Evolutionary conservation across 352 stramenopile genomes (phyloP).

Genomic region (Globisporangium solare): DNA sequence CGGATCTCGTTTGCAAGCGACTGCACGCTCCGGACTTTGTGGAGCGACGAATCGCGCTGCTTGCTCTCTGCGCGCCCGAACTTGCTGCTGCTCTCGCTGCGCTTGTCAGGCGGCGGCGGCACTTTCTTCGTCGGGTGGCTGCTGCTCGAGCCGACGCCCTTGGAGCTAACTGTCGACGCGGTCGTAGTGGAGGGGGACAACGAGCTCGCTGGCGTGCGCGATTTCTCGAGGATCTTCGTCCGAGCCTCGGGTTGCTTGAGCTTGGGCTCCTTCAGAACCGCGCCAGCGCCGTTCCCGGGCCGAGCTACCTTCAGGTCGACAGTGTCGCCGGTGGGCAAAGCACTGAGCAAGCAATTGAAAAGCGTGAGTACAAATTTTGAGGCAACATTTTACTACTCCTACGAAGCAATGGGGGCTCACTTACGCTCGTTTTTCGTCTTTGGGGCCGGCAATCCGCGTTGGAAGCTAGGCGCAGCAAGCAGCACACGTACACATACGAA

Average conservation of each 20-base stretch:
- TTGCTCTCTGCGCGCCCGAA: constrained; percentile 38
- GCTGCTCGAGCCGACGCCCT: constrained; percentile 6
- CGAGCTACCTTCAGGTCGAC: constrained; percentile 15
- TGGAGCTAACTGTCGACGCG: neutral
- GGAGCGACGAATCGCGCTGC: constrained; percentile 30
- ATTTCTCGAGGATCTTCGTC: constrained; percentile 41
- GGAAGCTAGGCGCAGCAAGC: neutral
- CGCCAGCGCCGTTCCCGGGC: constrained; percentile 6
- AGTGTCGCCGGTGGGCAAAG: constrained; percentile 8
- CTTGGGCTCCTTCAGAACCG: constrained; percentile 57
- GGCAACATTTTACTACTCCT: no score
- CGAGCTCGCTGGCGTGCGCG: constrained; percentile 14
- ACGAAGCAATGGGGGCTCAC: neutral
- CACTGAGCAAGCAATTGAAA: constrained; percentile 6
- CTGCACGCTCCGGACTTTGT: constrained; percentile 74
- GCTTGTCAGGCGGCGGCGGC: constrained; percentile 36
- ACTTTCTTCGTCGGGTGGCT: constrained; percentile 38
- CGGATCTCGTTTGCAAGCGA: constrained; percentile 78
- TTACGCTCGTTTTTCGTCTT: constrained; percentile 35
- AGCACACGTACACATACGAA: neutral
- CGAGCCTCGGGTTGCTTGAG: constrained; percentile 53
- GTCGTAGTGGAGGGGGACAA: constrained; percentile 13
- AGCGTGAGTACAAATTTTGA: no score
- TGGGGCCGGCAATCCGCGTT: constrained; percentile 11
- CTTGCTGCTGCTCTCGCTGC: constrained; percentile 15